A percentile compares a stretch with the other conserved stretches of the same genome.
Conservation (phyloP, 805 yeast species). For the Lipomyces oligophaga region DNA sequence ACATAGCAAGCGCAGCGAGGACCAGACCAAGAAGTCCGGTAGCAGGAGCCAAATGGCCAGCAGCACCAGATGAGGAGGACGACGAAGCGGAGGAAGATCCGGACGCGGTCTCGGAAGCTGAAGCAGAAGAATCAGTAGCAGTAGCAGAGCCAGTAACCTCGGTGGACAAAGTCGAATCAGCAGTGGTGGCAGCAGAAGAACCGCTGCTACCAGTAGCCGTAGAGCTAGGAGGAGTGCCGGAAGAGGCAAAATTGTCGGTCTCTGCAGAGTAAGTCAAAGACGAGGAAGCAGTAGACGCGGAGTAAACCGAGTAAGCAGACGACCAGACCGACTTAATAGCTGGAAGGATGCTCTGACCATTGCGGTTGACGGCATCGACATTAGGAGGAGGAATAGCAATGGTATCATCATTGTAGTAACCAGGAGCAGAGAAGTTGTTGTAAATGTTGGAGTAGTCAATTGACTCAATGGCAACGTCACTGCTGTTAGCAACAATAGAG, state of each 20-base stretch:
- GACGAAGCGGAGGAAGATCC: constrained; percentile 8
- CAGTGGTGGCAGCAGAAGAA: constrained; percentile 19
- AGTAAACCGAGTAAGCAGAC: constrained; percentile 19
- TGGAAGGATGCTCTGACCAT: constrained; percentile 39
- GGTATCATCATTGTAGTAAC: constrained; percentile 21
- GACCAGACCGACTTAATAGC: constrained; percentile 40
- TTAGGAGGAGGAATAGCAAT: constrained; percentile 41
- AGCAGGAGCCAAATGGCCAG: constrained; percentile 8
- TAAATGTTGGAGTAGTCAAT: constrained; percentile 16
- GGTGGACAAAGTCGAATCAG: constrained; percentile 6
- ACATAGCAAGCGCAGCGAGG: constrained; percentile 10
- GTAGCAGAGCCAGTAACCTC: constrained; percentile 2
- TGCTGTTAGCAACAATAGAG: constrained; percentile 41
- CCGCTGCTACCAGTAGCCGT: constrained; percentile 24
- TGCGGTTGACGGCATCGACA: constrained; percentile 38
- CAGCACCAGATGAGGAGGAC: constrained; percentile 22
- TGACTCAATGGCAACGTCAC: constrained; percentile 18
- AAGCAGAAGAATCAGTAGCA: constrained; percentile 21
- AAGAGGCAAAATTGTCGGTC: constrained; percentile 14
- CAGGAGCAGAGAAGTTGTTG: constrained; percentile 28
- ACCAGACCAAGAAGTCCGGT: constrained; percentile 13
- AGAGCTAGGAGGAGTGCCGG: constrained; percentile 9
- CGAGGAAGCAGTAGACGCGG: constrained; percentile 7
- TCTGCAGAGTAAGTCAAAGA: constrained; percentile 16
- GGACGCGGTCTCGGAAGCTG: constrained; percentile 18